A percentile compares a stretch with the other conserved stretches of the same genome.
These are phyloP conservation scores for Alnus rubra DNA, from an alignment of 306 rosid species.

Conservation along the genomic window DNA sequence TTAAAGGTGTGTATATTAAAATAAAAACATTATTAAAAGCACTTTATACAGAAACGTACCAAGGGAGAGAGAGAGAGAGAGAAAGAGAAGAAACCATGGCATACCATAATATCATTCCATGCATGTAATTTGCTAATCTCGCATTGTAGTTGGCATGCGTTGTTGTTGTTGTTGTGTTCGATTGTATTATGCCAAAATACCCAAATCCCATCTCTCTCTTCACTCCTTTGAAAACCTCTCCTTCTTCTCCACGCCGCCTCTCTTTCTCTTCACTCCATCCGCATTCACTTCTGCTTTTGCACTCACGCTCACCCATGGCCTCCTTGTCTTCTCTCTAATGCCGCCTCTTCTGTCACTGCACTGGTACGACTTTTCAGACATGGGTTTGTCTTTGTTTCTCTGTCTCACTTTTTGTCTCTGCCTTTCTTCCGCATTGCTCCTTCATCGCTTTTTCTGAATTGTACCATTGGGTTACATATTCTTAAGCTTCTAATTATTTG, in stretches of 20 bases:
- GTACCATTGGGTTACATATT: neutral
- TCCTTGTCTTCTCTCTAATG: constrained; percentile 6
- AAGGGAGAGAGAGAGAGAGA: neutral
- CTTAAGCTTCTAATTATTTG: neutral
- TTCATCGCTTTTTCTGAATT: neutral
- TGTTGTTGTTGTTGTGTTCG: constrained; percentile 1
- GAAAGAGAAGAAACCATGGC: neutral
- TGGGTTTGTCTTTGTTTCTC: constrained; percentile 6
- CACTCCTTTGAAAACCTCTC: constrained; percentile 22
- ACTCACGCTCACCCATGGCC: neutral
- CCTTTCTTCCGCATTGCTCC: constrained; percentile 25
- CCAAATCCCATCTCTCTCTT: neutral
- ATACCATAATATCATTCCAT: neutral
- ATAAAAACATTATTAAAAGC: neutral
- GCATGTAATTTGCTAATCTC: constrained; percentile 6
- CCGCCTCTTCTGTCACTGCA: constrained; percentile 17
- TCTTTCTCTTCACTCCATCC: constrained; percentile 25
- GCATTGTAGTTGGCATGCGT: neutral
- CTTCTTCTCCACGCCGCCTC: constrained; percentile 56
- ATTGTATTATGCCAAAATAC: neutral
- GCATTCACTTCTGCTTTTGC: constrained; percentile 6
- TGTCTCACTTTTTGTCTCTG: neutral
- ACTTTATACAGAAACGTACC: neutral
- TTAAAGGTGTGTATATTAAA: neutral
- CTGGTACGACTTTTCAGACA: constrained; percentile 25